Percentiles rank a stretch among this genome's conserved stretches.
Evolutionary conservation across 2,329 filamentous ascomycete genomes (phyloP).

Genomic region (Monosporascus sp.): DNA sequence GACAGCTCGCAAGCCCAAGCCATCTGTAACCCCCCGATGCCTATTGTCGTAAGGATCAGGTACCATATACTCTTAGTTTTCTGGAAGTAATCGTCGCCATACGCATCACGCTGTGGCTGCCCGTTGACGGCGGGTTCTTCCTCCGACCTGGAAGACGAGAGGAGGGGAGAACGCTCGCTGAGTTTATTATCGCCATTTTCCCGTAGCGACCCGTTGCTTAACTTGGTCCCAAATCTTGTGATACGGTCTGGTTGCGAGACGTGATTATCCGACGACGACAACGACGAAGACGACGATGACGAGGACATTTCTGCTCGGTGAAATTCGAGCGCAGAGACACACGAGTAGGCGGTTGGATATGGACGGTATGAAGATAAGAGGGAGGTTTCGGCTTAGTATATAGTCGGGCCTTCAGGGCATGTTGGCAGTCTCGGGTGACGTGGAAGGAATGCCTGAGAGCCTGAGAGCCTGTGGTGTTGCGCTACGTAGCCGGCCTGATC

Average conservation of each 20-base stretch:
- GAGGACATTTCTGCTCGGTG: constrained; percentile 32
- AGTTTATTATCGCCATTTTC: constrained; percentile 19
- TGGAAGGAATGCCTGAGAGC: neutral
- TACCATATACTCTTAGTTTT: constrained; percentile 80
- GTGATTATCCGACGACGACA: constrained; percentile 13
- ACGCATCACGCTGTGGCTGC: constrained; percentile 27
- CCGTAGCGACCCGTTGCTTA: constrained; percentile 18
- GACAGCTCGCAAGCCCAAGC: constrained; percentile 95
- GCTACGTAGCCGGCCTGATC: neutral
- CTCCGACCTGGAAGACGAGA: constrained; percentile 36
- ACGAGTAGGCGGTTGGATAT: neutral
- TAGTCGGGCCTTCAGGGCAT: neutral
- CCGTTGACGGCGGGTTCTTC: constrained; percentile 30
- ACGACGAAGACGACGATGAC: constrained; percentile 27
- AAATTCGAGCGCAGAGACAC: constrained; percentile 1
- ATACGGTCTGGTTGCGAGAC: constrained; percentile 20
- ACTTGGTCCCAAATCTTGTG: constrained; percentile 12
- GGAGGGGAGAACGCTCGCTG: constrained; percentile 45
- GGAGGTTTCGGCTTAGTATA: neutral
- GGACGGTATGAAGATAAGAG: neutral
- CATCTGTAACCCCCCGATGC: constrained; percentile 84
- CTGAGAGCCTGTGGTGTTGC: neutral
- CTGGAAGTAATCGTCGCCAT: constrained; percentile 43
- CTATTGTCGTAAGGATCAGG: constrained; percentile 77
- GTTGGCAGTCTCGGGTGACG: neutral